These are phyloP conservation scores for Russula dissimulans DNA, from an alignment of 768 basidiomycete genomes.

Conservation along the genomic window DNA sequence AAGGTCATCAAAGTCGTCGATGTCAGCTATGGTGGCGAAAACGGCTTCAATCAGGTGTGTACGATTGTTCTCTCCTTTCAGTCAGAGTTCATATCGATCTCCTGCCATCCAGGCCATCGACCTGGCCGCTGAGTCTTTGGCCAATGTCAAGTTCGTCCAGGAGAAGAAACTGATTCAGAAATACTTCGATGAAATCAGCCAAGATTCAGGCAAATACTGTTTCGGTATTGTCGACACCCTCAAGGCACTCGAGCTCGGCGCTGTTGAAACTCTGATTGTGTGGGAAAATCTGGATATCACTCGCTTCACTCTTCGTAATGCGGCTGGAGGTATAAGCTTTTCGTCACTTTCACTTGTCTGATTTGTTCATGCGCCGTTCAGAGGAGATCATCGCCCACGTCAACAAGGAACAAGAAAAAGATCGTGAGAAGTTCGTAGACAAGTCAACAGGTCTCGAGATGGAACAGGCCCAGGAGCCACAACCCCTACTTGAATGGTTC, in stretches of 20 bases:
- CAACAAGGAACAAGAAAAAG: conserved; percentile 80
- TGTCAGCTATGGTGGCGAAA: conserved; percentile 97
- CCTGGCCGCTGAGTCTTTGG: conserved; percentile 87
- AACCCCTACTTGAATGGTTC: conserved; percentile 94
- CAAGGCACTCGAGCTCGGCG: conserved; percentile 91
- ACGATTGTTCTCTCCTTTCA: background rate
- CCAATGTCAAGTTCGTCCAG: conserved; percentile 99
- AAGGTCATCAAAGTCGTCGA: conserved; percentile 98
- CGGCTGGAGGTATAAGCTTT: conserved; percentile 62
- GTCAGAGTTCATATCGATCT: background rate
- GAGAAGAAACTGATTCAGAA: conserved; percentile 96
- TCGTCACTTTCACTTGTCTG: background rate
- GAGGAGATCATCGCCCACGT: conserved; percentile 79
- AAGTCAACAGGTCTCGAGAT: conserved; percentile 93
- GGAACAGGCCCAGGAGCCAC: conserved; percentile 79
- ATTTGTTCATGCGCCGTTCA: conserved; percentile 23
- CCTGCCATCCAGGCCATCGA: conserved; percentile 70
- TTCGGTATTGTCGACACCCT: conserved; percentile 97
- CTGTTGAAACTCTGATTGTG: conserved; percentile 94
- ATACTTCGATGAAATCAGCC: conserved; percentile 99
- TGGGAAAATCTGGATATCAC: conserved; percentile 96
- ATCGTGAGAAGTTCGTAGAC: conserved; percentile 91
- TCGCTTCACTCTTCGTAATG: conserved; percentile 82
- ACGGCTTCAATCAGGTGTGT: conserved; percentile 96
- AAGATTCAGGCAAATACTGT: conserved; percentile 93